A percentile compares a stretch with the other conserved stretches of the same genome.
Conservation (phyloP, 768 basidiomycete species). For the Mycena leptocephala region DNA sequence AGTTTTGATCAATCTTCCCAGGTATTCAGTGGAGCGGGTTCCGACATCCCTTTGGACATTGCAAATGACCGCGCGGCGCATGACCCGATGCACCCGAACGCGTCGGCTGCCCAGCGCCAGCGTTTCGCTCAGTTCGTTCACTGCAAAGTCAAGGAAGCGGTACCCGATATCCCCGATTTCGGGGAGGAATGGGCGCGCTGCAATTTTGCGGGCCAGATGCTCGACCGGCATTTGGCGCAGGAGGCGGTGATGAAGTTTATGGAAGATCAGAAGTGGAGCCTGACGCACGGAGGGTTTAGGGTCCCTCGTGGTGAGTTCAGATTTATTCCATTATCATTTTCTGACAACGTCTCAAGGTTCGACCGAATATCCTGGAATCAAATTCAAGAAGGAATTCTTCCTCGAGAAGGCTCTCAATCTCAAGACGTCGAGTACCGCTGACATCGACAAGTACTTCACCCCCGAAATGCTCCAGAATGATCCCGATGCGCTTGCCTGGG, state of each 20-base stretch:
- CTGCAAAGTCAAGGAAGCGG: not conserved
- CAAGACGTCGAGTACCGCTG: not conserved
- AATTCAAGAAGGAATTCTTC: not conserved
- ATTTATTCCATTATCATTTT: not conserved
- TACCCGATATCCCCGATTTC: not conserved
- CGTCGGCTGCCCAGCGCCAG: not conserved
- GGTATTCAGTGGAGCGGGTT: not conserved
- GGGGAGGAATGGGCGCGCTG: not conserved
- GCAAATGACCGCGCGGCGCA: not conserved
- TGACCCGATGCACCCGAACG: not conserved
- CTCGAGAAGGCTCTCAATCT: not conserved
- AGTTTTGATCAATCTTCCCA: not conserved
- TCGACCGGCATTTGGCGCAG: not conserved
- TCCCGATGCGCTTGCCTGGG: not conserved
- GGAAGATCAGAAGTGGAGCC: not conserved
- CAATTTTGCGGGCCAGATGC: not conserved
- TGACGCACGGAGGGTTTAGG: not conserved
- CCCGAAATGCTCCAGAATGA: not conserved
- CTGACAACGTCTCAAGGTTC: too few relatives aligned
- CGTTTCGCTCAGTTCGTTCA: not conserved
- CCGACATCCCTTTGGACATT: constrained; percentile 8
- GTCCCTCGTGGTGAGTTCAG: not conserved
- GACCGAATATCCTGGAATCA: not conserved
- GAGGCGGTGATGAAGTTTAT: not conserved
- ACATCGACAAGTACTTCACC: not conserved